Evolutionary conservation across 2,329 filamentous ascomycete species (phyloP), one percentile per base, ranked within the genome.

Genomic region (Cladosporium sp.): DNA sequence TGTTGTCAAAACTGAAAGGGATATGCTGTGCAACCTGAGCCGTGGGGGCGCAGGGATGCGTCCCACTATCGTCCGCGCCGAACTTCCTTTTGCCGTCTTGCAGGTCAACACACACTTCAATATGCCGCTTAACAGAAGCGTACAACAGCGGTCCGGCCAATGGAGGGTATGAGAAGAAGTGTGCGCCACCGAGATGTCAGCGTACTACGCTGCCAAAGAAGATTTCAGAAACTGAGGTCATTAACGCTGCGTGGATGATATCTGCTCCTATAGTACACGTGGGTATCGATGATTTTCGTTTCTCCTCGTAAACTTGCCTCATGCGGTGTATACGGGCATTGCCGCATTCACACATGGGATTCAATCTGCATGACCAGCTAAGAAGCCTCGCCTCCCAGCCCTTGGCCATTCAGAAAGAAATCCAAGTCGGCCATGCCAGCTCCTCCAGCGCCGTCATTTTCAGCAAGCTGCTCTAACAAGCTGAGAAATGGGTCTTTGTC

Each of bases 401-500:
- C 66, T 60, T 71, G 68, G 47, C 64, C 67, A 44, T 65, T 66
- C 65, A 93, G 79, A 74, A 93, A 93, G 78, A 92, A 93, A 76
- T 94, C 91, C 72, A 95, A 80, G 74, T 94, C 91, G 70, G 85
- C 89, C 14, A 89, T 90, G 11, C 88, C 86, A 0, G 89, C 90
- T 30, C 71, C 67, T 61, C 86, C 82, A 51, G 83, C 83, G 63
- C 90, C 86, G 77, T 94, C 91, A 72, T 92, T 93, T 77, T 95
- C 91, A 0, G 91, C 92, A 66, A 95, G 82, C 78, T 95, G 91
- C 76, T 95, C 92, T 41, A 95, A 80, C 51, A 95, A 79, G 68
- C 87, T 91, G 49, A 95, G 78, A 74, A 96, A 95, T 0, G 92
- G 91, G 74, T 95, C 92, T 71, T 91, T 93, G 70, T 94, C 91